These are phyloP conservation scores for Endocladia muricata DNA, from an alignment of 31 red algal genomes.

Conservation along the genomic window DNA sequence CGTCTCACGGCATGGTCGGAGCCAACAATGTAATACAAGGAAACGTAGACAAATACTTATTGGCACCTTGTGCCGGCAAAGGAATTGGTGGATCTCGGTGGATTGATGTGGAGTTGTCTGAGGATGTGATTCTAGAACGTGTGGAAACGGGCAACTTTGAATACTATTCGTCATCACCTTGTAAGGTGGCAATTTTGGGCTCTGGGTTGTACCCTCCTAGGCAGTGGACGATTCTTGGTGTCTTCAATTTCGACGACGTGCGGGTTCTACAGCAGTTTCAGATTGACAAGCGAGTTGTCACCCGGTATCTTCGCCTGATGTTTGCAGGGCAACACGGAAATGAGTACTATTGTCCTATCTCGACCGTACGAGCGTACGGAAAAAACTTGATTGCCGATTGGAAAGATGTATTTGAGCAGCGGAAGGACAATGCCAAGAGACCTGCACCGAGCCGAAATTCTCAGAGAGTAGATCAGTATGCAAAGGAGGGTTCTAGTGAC, in stretches of 20 bases:
- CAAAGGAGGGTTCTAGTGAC: not conserved
- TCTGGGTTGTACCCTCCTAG: constrained; percentile 58
- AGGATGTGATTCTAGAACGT: constrained; percentile 80
- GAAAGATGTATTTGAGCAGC: constrained; percentile 66
- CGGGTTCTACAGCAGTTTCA: constrained; percentile 58
- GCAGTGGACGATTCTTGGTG: constrained; percentile 63
- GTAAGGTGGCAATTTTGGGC: constrained; percentile 56
- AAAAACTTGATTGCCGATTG: constrained; percentile 83
- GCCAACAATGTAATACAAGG: constrained; percentile 63
- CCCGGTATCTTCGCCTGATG: constrained; percentile 64
- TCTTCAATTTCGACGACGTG: constrained; percentile 46
- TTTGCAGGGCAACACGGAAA: constrained; percentile 66
- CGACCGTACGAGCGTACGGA: constrained; percentile 72
- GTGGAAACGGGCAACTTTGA: constrained; percentile 80
- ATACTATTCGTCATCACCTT: constrained; percentile 79
- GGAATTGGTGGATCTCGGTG: constrained; percentile 54
- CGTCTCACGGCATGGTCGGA: constrained; percentile 55
- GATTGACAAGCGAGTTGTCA: constrained; percentile 41
- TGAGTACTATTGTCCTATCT: constrained; percentile 85
- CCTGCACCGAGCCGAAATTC: not conserved
- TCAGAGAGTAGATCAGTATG: not conserved
- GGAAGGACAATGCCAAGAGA: not conserved
- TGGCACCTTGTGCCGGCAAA: constrained; percentile 55
- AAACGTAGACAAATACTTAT: constrained; percentile 74
- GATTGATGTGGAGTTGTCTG: constrained; percentile 82